These are phyloP conservation scores for Moesziomyces globuligerus DNA, from an alignment of 1,284 basidiomycete species.

Conservation along the genomic window DNA sequence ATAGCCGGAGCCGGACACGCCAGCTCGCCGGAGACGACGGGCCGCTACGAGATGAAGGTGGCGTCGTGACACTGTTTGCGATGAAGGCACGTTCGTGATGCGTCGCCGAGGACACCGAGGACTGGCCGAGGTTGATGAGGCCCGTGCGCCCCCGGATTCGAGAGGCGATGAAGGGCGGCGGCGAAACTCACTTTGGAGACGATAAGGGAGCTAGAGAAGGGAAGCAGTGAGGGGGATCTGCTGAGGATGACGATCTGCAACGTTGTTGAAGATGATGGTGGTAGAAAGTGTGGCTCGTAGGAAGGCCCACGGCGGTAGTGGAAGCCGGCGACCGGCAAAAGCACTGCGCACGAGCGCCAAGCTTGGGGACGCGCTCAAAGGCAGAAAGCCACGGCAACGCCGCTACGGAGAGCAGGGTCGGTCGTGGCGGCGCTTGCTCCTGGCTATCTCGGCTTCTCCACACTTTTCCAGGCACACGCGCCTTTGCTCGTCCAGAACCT, in stretches of 20 bases:
- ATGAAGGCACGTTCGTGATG: too few relatives aligned
- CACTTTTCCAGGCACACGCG: background rate
- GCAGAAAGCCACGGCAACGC: too few relatives aligned
- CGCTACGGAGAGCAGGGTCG: background rate
- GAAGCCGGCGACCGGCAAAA: background rate
- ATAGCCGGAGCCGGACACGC: too few relatives aligned
- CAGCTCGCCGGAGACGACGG: too few relatives aligned
- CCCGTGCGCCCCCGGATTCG: too few relatives aligned
- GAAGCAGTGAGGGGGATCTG: background rate
- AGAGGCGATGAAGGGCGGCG: too few relatives aligned
- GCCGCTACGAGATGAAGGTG: too few relatives aligned
- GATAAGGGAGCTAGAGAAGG: background rate
- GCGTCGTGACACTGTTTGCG: background rate
- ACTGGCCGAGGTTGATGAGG: too few relatives aligned
- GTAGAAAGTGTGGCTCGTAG: too few relatives aligned
- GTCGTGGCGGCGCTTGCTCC: background rate
- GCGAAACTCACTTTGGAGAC: background rate
- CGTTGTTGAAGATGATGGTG: background rate
- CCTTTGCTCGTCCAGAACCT: background rate
- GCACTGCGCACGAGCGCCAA: too few relatives aligned
- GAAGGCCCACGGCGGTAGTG: background rate
- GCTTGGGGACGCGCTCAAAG: background rate
- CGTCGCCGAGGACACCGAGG: background rate
- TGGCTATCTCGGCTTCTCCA: background rate
- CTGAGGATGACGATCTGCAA: background rate